phyloP scores from a whole-genome alignment of 2,329 filamentous ascomycete genomes.

The Cladobotryum mycophilum region DNA sequence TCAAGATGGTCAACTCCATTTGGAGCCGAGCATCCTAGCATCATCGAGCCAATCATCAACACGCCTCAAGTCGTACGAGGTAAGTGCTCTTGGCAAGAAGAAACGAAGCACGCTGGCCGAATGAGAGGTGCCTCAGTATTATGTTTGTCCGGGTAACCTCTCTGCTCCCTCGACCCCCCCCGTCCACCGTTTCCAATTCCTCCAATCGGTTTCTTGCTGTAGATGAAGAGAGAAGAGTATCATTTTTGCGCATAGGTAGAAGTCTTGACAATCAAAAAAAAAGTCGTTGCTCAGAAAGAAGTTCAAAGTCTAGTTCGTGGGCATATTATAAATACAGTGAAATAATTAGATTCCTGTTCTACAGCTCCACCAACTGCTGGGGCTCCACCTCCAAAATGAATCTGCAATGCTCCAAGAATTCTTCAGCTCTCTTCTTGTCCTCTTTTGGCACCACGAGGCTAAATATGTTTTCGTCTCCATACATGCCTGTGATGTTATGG shows the following conservation, averaged over 20 bases:
- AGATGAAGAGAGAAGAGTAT: too few relatives aligned
- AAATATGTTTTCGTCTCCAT: conserved; percentile 65
- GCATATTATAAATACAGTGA: conserved; percentile 25
- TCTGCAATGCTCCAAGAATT: conserved; percentile 85
- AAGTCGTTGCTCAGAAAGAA: conserved; percentile 2
- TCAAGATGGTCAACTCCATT: too few relatives aligned
- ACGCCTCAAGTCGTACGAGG: too few relatives aligned
- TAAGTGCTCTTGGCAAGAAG: too few relatives aligned
- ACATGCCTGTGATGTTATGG: conserved; percentile 25
- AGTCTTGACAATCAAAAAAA: conserved; percentile 2
- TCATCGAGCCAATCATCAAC: too few relatives aligned
- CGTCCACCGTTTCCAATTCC: neutral
- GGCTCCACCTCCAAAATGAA: conserved; percentile 74
- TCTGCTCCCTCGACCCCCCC: neutral
- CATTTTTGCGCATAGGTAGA: too few relatives aligned
- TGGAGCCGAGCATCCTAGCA: too few relatives aligned
- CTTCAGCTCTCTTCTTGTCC: conserved; percentile 74
- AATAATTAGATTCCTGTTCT: conserved; percentile 22
- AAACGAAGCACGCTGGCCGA: too few relatives aligned
- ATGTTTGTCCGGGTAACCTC: neutral
- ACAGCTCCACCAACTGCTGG: conserved; percentile 59
- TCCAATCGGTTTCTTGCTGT: too few relatives aligned
- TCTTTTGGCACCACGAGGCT: conserved; percentile 70
- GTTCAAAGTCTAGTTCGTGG: conserved; percentile 12
- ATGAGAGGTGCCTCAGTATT: too few relatives aligned